These are phyloP conservation scores for Xylariaceae sp. DNA, from an alignment of 2,329 filamentous ascomycete species.

Conservation along the genomic window DNA sequence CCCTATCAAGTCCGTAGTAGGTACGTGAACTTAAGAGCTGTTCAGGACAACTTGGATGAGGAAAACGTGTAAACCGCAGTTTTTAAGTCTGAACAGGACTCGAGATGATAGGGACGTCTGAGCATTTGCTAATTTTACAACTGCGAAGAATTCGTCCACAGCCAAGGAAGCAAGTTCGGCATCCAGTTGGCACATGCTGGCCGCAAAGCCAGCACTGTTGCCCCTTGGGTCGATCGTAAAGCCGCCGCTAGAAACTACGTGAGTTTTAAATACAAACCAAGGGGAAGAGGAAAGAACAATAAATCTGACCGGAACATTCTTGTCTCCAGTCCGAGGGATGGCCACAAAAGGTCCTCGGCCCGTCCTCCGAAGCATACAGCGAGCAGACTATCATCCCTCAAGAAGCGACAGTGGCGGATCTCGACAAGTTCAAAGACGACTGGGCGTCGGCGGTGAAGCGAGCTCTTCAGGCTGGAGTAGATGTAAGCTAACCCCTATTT, in stretches of 20 bases:
- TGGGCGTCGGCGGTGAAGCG: constrained; percentile 31
- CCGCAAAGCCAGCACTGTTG: constrained; percentile 27
- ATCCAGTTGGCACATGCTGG: constrained; percentile 32
- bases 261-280: constrained; percentile 2
- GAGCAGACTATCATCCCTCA: constrained; percentile 22
- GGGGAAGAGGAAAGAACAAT: too few relatives aligned
- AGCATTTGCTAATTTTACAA: too few relatives aligned
- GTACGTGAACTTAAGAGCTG: too few relatives aligned
- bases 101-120: too few relatives aligned
- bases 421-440: constrained; percentile 31
- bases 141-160: constrained; percentile 6
- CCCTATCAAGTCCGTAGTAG: constrained; percentile 26
- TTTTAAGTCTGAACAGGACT: too few relatives aligned
- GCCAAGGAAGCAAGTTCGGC: constrained; percentile 27
- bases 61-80: too few relatives aligned
- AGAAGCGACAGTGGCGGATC: constrained; percentile 31
- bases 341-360: constrained; percentile 27
- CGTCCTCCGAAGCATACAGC: constrained; percentile 26
- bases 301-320: too few relatives aligned
- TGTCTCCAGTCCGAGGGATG: constrained; percentile 26
- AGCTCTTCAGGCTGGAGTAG: constrained; percentile 32
- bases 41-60: too few relatives aligned
- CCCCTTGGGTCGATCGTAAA: constrained; percentile 21
- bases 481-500: constrained; percentile 21
- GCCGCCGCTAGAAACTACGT: constrained; percentile 17